Evolutionary conservation across 805 yeast genomes (phyloP), one percentile per base, ranked within the genome.

Genomic region (Sugiyamaella chiloensis): DNA sequence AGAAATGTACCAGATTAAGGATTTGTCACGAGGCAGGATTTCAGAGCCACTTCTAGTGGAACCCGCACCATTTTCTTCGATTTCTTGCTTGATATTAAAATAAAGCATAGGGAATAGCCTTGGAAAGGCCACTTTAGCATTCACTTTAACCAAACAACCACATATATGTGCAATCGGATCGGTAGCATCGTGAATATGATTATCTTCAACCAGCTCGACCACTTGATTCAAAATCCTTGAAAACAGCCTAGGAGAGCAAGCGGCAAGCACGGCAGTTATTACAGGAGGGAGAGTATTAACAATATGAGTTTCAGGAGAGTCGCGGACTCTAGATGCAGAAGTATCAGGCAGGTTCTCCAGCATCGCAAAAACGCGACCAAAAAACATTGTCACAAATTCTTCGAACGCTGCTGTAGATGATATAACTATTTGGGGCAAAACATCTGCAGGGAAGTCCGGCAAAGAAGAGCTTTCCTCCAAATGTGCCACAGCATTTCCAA

Each of bases 21-120:
- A 77, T 24, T 83, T 83, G 64, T 93, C 98, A 35, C 89, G 74
- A n/a, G 86, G 86, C 23, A 81, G 72, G 21, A 85, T 72, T 24
- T 85, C 90, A 5, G 75, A 69, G 0, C 83, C 79, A 35, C 64
- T 75, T 61, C 96, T 75, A 0, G 81, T 69, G 0, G 76, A 66
- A 2, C 97, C 98, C 0, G 97, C 97, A 2, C 80, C 85, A 53
- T 90, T 85, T 54, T 82, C 87, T 8, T 69, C 68, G 17, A 91
- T 72, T 60, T 91, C 96, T 27, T 74, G 79, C 30, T 72, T 69
- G 21, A 90, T 80, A 44, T 74, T 74, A 4, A 70, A 70, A 41
- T 74, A 66, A 16, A 85, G 64, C n/a, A 71, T 58, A 0, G 69
- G 62, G 30, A 76, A 72, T 23, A 79, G 62, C 37, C 62, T 64